Percentiles rank a stretch among this genome's conserved stretches.
phyloP scores from a whole-genome alignment of 176 grass and related monocot genomes.

The Juncus effusus region DNA sequence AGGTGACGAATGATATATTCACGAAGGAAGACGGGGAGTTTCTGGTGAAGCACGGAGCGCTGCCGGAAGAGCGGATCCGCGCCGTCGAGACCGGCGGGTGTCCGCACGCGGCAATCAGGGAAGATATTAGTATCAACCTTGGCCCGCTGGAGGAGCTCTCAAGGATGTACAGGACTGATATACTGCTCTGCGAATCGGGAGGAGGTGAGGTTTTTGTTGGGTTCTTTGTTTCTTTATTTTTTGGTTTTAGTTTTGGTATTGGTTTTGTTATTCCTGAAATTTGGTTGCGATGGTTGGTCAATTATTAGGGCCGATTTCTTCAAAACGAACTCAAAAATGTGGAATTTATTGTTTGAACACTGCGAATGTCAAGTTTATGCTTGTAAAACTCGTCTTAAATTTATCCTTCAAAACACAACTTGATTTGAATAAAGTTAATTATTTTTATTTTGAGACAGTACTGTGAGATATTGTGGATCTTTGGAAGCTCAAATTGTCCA shows the following conservation, averaged over 20 bases:
- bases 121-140: constrained; percentile 98
- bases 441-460: too few relatives aligned
- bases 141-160: constrained; percentile 91
- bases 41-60: constrained; percentile 83
- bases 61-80: constrained; percentile 77
- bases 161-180: constrained; percentile 73
- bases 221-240: constrained; percentile 1
- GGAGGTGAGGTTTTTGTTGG: constrained; percentile 49
- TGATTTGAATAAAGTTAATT: too few relatives aligned
- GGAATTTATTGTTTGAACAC: too few relatives aligned
- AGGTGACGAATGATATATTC: constrained; percentile 99
- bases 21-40: constrained; percentile 98
- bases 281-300: too few relatives aligned
- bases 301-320: too few relatives aligned
- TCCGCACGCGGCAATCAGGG: constrained; percentile 86
- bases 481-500: too few relatives aligned
- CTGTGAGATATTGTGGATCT: too few relatives aligned
- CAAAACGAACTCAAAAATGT: too few relatives aligned
- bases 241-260: background rate
- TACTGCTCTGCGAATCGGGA: constrained; percentile 98
- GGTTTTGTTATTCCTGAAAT: background rate
- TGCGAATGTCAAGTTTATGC: too few relatives aligned
- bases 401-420: too few relatives aligned
- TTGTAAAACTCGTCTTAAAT: too few relatives aligned
- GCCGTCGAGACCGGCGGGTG: constrained; percentile 93